Conservation (phyloP, 1,284 basidiomycete species). For the Paramarasmius palmivorus region DNA sequence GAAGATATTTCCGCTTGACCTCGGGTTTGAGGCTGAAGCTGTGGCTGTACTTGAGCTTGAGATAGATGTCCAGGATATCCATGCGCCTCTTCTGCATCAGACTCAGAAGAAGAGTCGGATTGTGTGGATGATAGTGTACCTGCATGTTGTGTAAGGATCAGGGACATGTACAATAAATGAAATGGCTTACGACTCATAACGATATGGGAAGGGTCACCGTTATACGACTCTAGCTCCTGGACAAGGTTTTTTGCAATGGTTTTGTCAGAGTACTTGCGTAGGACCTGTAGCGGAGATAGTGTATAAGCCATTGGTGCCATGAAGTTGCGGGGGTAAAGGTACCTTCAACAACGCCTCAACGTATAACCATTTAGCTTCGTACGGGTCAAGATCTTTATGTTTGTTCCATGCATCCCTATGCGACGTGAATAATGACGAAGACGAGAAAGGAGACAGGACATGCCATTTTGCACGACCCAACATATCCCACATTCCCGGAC, state of each 20-base stretch:
- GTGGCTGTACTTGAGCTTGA: constrained; percentile 1
- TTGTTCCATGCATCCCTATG: constrained; percentile 93
- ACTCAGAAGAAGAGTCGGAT: constrained; percentile 63
- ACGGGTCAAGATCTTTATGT: constrained; percentile 77
- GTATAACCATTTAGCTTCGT: constrained; percentile 89
- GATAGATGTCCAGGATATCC: background rate
- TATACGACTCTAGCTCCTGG: constrained; percentile 82
- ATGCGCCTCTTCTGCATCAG: constrained; percentile 11
- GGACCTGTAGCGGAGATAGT: constrained; percentile 49
- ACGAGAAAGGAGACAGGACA: constrained; percentile 17
- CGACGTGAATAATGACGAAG: constrained; percentile 9
- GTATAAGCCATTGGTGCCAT: constrained; percentile 1
- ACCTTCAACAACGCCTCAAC: constrained; percentile 88
- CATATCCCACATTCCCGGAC: constrained; percentile 93
- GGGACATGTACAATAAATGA: no score
- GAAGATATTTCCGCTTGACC: constrained; percentile 18
- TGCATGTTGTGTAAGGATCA: constrained; percentile 25
- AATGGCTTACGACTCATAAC: constrained; percentile 64
- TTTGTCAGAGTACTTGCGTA: constrained; percentile 83
- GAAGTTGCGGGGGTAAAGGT: background rate
- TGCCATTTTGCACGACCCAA: constrained; percentile 94
- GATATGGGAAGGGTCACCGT: constrained; percentile 67
- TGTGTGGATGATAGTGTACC: constrained; percentile 49
- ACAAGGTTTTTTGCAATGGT: constrained; percentile 77
- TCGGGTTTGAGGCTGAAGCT: constrained; percentile 1